A percentile compares a stretch with the other conserved stretches of the same genome.
phyloP scores from a whole-genome alignment of 345 rosid genomes.

The Kernera saxatilis region DNA sequence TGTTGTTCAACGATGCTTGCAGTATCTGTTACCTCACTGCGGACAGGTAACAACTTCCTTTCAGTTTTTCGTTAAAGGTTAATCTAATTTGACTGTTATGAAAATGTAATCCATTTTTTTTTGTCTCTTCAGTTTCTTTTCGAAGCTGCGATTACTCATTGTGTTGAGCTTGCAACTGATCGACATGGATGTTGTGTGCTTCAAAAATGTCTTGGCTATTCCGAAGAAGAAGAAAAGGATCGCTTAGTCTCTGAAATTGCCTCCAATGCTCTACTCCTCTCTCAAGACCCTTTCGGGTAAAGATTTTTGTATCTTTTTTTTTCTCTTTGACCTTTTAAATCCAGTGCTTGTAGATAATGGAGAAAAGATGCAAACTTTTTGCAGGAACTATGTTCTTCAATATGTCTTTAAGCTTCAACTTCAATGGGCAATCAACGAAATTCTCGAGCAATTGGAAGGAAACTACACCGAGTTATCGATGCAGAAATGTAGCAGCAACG shows the following conservation, averaged over 20 bases:
- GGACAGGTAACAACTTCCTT: conserved; percentile 37
- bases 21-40: conserved; percentile 48
- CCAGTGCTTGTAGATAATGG: background rate
- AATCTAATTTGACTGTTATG: background rate
- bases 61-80: background rate
- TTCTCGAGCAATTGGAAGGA: conserved; percentile 62
- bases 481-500: conserved; percentile 92
- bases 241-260: conserved; percentile 48
- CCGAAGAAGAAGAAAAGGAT: conserved; percentile 43
- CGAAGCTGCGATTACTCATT: conserved; percentile 59
- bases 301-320: background rate
- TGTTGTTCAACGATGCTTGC: conserved; percentile 75
- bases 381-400: conserved; percentile 81
- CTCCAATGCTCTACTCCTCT: conserved; percentile 62
- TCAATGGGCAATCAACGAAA: conserved; percentile 47
- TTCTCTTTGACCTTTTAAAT: background rate
- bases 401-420: conserved; percentile 58
- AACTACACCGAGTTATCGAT: conserved; percentile 65
- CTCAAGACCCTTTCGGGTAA: conserved; percentile 84
- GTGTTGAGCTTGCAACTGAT: conserved; percentile 74
- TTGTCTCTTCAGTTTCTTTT: conserved; percentile 51
- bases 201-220: conserved; percentile 62
- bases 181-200: conserved; percentile 80
- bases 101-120: background rate
- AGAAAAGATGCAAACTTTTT: background rate